Base-by-base conservation (phyloP, 129 eudicot genomes). In the Daucus carota region DNA sequence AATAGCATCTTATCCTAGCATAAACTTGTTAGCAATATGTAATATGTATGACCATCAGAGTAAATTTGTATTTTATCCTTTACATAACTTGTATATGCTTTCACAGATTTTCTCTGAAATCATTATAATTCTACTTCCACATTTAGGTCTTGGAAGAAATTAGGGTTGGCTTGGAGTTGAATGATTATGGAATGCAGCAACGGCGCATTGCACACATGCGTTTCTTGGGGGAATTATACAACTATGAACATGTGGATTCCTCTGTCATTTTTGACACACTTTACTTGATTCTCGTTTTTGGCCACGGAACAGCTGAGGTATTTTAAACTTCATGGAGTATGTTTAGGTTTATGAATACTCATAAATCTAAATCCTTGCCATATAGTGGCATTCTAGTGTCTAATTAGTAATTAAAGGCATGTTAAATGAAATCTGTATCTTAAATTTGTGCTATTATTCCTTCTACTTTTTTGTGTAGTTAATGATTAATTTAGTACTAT, bases 111-210 rank as follows among this genome's bases (percentile, higher is more conserved):
- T 1, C 24, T 28, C 40, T 72, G 57, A 17, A 45, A 71, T 22
- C 54, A 41, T 28, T 47, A 28, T 6, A 70, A 3, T 26, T 24
- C 38, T 3, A 26, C 9, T 13, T 72, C 28, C 73, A 72, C 28
- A 72, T 79, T 66, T 84, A 94, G 98, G 98, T 94, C 59, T 81
- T 94, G 88, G 98, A 94, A 80, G 97, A 91, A 83, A 91, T 94
- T 59, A 86, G 98, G 82, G 72, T 79, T 45, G 98, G 98, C 60
- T 36, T 94, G 78, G 98, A 94, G 86, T 73, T 89, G 81, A 94
- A 94, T 81, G 98, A 94, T 73, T 91, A 81, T 79, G 97, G 96
- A 68, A 91, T 89, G 97, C 97, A 94, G 83, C 98, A 94, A 82
- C 90, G 88, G 20, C 96, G 96, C 32, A 79, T 94, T 82, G 98